Evolutionary conservation across 441 rosid species (phyloP).

Genomic region (Biscutella laevigata): DNA sequence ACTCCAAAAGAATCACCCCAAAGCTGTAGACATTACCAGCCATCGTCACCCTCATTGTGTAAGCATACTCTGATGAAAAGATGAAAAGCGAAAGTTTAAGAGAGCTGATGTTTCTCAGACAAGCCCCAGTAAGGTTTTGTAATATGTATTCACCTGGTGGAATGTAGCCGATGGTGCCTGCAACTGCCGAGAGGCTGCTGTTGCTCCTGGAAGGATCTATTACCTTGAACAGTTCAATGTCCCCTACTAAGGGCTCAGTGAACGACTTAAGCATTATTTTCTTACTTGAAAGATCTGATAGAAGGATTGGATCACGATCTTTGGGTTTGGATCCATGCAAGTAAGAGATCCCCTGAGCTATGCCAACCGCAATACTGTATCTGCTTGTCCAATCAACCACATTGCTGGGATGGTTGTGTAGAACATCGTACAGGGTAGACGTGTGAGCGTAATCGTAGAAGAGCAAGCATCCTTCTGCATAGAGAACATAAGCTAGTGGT

Average conservation of each 20-base stretch:
- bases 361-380: conserved; percentile 69
- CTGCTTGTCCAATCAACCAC: conserved; percentile 77
- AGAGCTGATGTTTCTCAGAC: conserved; percentile 1
- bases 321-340: conserved; percentile 53
- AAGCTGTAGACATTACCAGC: conserved; percentile 80
- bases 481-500: conserved; percentile 70
- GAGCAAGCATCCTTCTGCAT: conserved; percentile 57
- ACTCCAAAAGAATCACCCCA: conserved; percentile 69
- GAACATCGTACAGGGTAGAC: conserved; percentile 50
- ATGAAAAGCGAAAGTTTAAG: conserved; percentile 9
- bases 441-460: conserved; percentile 54
- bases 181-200: conserved; percentile 72
- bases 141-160: conserved; percentile 58
- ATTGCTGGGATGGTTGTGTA: conserved; percentile 39
- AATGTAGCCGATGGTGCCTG: conserved; percentile 78
- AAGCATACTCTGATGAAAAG: conserved; percentile 67
- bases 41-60: conserved; percentile 80
- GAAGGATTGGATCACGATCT: conserved; percentile 45
- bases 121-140: not conserved
- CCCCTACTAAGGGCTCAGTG: conserved; percentile 72
- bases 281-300: conserved; percentile 68
- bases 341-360: conserved; percentile 78
- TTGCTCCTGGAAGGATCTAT: conserved; percentile 74
- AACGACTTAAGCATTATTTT: conserved; percentile 66
- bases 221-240: conserved; percentile 74